Base-by-base conservation (phyloP, 2,329 filamentous ascomycete genomes). In the Alternaria dauci region DNA sequence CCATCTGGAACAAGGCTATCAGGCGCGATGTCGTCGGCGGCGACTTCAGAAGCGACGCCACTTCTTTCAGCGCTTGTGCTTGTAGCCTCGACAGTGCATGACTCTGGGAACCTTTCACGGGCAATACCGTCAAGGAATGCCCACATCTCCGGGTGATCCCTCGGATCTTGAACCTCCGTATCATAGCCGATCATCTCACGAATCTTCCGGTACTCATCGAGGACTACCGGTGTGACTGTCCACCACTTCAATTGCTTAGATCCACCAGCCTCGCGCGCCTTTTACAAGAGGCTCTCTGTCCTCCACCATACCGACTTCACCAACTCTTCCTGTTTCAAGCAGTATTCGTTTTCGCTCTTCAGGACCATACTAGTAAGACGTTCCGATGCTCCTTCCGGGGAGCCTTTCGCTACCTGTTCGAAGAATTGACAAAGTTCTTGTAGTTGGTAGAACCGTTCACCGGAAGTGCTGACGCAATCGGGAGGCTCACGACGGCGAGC, bases 1-100 rank as follows among this genome's bases (percentile, higher is more conserved):
- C 14, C 25, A 25, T n/a, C n/a, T 1, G 0, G 25, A 1, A 12
- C 25, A 4, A n/a, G n/a, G 25, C 25, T 25, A 1, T 28, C 25
- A 28, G 25, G 8, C 25, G 32, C 32, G 12, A 46, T 46, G 42
- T 28, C 42, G 25, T 46, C 25, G 8, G 26, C 14, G 11, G 25
- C 2, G 5, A 26, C 1, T 5, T 0, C 42, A 0, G 16, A n/a
- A 28, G 1, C 0, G 2, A 3, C 7, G 23, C 2, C 4, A 11
- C 26, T 28, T 23, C 16, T 16, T 3, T 44, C 42, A 2, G 42
- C 25, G 9, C n/a, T 26, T 12, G 25, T 16, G n/a, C 42, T 28
- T 5, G 25, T 30, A 3, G 42, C n/a, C 14, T 28, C 16, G 25
- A 8, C 3, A 14, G 32, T 14, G 14, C 25, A 25, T 7, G 46